Evolutionary conservation across 257 asterid species (phyloP).

Genomic region (Scutellaria baicalensis): DNA sequence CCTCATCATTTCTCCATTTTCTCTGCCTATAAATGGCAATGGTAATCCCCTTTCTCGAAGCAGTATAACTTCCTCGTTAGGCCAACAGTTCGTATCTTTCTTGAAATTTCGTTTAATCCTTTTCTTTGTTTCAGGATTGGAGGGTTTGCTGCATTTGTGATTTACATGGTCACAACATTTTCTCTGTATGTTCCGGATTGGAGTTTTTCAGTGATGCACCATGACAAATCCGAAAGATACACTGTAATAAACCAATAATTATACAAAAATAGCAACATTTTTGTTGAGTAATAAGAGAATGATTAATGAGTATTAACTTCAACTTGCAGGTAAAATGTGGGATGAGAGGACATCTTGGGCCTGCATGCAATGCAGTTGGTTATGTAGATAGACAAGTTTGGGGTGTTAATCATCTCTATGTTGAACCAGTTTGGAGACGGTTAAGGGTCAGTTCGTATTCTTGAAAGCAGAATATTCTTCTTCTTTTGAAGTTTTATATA

Average conservation of each 20-base stretch:
- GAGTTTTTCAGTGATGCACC: conserved; percentile 35
- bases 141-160: conserved; percentile 54
- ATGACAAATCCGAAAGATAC: conserved; percentile 27
- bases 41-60: conserved; percentile 26
- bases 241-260: conserved; percentile 22
- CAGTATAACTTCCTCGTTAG: neutral
- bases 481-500: neutral
- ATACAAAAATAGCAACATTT: neutral
- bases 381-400: conserved; percentile 79
- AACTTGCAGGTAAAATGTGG: conserved; percentile 76
- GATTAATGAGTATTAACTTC: neutral
- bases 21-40: conserved; percentile 81
- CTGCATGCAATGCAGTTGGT: conserved; percentile 93
- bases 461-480: neutral
- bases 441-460: conserved; percentile 16
- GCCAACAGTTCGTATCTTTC: neutral
- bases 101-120: neutral
- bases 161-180: conserved; percentile 60
- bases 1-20: conserved; percentile 57
- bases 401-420: conserved; percentile 83
- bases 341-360: conserved; percentile 89
- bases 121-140: conserved; percentile 40
- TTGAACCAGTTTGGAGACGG: conserved; percentile 68
- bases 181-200: conserved; percentile 77
- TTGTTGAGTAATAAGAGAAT: neutral